These are phyloP conservation scores for Plasmodium gaboni DNA, from an alignment of 169 alveolate genomes.

Conservation along the genomic window DNA sequence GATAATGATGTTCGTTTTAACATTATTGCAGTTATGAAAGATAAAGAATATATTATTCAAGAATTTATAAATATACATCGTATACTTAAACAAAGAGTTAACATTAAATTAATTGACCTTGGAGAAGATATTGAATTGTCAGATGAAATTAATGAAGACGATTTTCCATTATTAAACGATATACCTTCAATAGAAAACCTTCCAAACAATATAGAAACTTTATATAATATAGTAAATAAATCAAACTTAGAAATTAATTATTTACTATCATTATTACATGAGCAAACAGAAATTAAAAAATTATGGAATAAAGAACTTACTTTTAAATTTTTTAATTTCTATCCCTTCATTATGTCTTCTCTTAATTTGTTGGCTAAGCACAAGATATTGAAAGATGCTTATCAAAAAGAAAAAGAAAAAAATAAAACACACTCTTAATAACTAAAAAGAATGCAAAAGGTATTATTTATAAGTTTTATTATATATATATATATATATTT, in stretches of 20 bases:
- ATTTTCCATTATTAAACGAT: background rate
- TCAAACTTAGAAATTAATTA: constrained; percentile 21
- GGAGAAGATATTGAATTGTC: constrained; percentile 24
- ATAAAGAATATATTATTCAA: constrained; percentile 20
- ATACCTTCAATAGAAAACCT: constrained; percentile 29
- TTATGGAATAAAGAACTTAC: constrained; percentile 52
- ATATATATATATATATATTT: constrained; percentile 1
- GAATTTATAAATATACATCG: constrained; percentile 44
- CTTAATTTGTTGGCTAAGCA: constrained; percentile 57
- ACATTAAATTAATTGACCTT: constrained; percentile 12
- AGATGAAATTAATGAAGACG: constrained; percentile 47
- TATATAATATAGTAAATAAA: constrained; percentile 8
- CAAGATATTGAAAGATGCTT: constrained; percentile 24
- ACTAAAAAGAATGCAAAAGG: background rate
- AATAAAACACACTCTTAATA: background rate
- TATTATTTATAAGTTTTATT: background rate
- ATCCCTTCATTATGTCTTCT: constrained; percentile 56
- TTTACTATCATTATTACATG: constrained; percentile 12
- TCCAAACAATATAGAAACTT: background rate
- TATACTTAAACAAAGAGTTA: constrained; percentile 18
- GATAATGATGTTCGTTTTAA: constrained; percentile 32
- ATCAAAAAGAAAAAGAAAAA: constrained; percentile 42
- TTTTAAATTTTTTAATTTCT: constrained; percentile 47
- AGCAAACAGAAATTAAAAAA: constrained; percentile 27
- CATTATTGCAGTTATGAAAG: constrained; percentile 27